Evolutionary conservation across 2,329 filamentous ascomycete species (phyloP).

Genomic region (Botrytis cinerea): DNA sequence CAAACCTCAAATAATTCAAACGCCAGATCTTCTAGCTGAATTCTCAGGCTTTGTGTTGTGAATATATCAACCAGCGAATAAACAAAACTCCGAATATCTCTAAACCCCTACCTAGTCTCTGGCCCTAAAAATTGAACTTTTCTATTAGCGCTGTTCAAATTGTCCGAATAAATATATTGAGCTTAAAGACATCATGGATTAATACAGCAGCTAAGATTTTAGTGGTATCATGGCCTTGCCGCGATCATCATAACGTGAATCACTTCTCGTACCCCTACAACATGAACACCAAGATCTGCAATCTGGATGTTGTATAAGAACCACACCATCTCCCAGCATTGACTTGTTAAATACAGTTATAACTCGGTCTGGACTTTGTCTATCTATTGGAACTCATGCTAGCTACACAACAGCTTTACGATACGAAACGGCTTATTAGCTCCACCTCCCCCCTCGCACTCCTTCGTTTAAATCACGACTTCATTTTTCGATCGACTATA

Average conservation of each 20-base stretch:
- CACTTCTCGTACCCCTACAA: background rate
- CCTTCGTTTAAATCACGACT: background rate
- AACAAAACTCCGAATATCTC: background rate
- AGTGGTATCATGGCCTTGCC: background rate
- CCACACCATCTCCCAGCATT: background rate
- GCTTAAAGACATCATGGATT: background rate
- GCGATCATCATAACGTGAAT: background rate
- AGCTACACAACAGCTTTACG: background rate
- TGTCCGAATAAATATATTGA: background rate
- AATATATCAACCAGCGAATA: background rate
- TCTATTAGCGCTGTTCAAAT: background rate
- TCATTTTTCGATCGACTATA: background rate
- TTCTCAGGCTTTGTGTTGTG: background rate
- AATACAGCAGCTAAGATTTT: background rate
- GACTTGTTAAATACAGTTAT: background rate
- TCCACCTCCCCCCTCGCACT: background rate
- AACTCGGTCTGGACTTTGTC: background rate
- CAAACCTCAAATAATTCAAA: background rate
- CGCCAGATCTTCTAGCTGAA: background rate
- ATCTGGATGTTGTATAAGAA: background rate
- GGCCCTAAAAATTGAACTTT: background rate
- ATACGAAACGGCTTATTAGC: background rate
- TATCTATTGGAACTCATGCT: background rate
- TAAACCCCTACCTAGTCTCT: background rate
- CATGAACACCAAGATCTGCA: background rate